Evolutionary conservation across 2,329 filamentous ascomycete genomes (phyloP).

Genomic region (Sordariomycetes sp.): DNA sequence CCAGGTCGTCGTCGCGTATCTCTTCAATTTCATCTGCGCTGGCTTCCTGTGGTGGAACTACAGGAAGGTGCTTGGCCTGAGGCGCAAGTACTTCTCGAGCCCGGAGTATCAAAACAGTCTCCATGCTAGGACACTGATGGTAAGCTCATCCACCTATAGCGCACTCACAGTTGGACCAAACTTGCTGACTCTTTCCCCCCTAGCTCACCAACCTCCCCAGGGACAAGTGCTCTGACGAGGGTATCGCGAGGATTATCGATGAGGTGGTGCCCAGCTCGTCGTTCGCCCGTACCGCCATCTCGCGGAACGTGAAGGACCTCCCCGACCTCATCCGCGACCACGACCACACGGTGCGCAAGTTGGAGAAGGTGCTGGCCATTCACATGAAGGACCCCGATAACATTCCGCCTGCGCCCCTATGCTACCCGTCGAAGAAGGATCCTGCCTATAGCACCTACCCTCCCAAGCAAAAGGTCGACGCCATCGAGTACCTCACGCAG

Average conservation of each 20-base stretch:
- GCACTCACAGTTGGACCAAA: too few relatives aligned
- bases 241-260: constrained; percentile 75
- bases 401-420: constrained; percentile 66
- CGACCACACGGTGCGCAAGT: constrained; percentile 64
- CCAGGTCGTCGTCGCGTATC: constrained; percentile 46
- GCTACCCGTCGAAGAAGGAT: constrained; percentile 73
- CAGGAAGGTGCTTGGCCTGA: constrained; percentile 56
- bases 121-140: constrained; percentile 63
- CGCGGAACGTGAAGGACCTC: constrained; percentile 83
- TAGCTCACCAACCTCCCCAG: constrained; percentile 78
- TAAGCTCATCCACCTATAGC: constrained; percentile 21
- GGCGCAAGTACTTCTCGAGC: constrained; percentile 73
- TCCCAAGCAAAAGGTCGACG: constrained; percentile 70
- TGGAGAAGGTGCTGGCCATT: constrained; percentile 77
- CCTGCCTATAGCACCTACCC: constrained; percentile 53
- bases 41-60: constrained; percentile 91
- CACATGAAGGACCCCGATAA: constrained; percentile 82
- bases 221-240: constrained; percentile 71
- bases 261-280: constrained; percentile 67
- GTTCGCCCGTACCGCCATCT: constrained; percentile 71
- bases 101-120: constrained; percentile 81
- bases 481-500: constrained; percentile 84
- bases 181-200: background rate
- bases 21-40: constrained; percentile 65
- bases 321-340: constrained; percentile 80